These are phyloP conservation scores for Solanum hybrid DNA, from an alignment of 305 asterid species.

Conservation along the genomic window DNA sequence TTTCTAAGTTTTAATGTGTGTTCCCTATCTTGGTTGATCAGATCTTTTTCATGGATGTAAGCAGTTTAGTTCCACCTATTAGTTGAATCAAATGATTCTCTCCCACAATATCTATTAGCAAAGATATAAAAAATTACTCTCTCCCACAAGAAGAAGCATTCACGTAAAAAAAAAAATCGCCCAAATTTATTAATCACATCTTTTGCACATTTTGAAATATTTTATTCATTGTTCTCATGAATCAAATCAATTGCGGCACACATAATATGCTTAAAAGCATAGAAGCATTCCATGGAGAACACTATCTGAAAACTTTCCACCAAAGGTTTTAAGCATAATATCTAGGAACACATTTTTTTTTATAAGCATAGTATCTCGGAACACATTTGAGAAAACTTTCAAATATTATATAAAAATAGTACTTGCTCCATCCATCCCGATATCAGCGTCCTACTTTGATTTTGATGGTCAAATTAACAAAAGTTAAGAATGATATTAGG, in stretches of 20 bases:
- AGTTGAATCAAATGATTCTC: background rate
- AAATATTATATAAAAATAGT: background rate
- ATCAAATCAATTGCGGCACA: background rate
- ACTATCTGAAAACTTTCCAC: background rate
- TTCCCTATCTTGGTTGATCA: background rate
- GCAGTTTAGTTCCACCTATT: background rate
- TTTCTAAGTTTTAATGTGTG: background rate
- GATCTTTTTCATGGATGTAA: background rate
- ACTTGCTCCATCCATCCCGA: background rate
- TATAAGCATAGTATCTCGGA: background rate
- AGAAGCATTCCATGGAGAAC: background rate
- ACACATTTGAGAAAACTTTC: background rate
- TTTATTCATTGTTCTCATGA: background rate
- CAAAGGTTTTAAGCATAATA: background rate
- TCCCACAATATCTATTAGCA: background rate
- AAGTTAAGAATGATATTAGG: background rate
- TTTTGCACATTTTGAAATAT: background rate
- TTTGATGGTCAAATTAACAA: background rate
- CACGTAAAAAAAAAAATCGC: background rate
- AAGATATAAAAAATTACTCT: background rate
- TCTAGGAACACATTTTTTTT: background rate
- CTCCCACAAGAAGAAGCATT: background rate
- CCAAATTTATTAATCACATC: background rate
- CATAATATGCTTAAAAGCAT: background rate
- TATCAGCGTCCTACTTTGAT: background rate